Conservation (phyloP, 1,284 basidiomycete species). For the Trichosporon sp. region DNA sequence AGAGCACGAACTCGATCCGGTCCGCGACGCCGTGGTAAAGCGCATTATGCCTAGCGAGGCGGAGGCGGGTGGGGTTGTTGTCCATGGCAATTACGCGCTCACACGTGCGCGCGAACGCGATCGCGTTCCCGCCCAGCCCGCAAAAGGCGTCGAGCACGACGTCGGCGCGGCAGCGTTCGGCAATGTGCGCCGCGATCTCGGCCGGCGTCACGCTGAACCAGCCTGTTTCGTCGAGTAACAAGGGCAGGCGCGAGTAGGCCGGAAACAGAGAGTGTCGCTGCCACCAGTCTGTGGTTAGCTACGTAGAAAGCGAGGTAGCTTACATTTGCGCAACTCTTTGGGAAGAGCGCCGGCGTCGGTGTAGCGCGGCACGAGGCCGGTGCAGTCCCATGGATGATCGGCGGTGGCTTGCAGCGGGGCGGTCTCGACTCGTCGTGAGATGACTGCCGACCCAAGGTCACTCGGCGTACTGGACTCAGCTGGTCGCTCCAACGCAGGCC, state of each 20-base stretch:
- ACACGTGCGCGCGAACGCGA: constrained; percentile 94
- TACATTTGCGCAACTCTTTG: constrained; percentile 76
- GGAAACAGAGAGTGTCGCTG: constrained; percentile 82
- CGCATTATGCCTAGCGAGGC: constrained; percentile 88
- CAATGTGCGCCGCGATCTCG: constrained; percentile 84
- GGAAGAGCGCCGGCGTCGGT: constrained; percentile 68
- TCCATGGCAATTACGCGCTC: constrained; percentile 92
- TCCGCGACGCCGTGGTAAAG: constrained; percentile 89
- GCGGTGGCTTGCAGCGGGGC: constrained; percentile 25
- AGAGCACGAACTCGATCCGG: constrained; percentile 89
- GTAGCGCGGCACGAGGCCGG: constrained; percentile 71
- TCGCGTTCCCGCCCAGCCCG: constrained; percentile 96
- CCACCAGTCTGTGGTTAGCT: constrained; percentile 67
- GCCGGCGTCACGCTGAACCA: constrained; percentile 99
- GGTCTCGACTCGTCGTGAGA: neutral
- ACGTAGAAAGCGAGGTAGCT: constrained; percentile 44
- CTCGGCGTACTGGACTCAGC: neutral
- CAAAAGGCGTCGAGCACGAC: constrained; percentile 81
- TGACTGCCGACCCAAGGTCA: neutral
- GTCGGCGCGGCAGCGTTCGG: constrained; percentile 82
- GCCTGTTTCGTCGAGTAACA: constrained; percentile 66
- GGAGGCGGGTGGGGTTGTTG: constrained; percentile 76
- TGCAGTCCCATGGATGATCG: constrained; percentile 63
- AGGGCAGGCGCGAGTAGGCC: constrained; percentile 66
- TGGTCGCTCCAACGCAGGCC: neutral